phyloP scores from a whole-genome alignment of 495 filamentous ascomycete species.

The Schizothecium vesticola region DNA sequence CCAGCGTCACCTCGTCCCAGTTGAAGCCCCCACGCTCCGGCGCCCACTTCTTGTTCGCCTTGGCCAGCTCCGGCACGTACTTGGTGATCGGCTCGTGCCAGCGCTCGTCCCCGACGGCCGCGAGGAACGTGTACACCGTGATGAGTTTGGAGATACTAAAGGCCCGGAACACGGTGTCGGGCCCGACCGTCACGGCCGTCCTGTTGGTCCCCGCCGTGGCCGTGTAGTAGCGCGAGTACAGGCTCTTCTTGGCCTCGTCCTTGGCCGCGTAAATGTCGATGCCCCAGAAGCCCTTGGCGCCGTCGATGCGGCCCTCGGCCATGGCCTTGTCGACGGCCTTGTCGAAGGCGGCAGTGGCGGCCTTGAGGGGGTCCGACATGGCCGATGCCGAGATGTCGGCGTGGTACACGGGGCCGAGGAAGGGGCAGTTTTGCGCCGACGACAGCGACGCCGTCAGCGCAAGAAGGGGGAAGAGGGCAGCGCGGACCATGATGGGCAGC shows the following conservation, averaged over 20 bases:
- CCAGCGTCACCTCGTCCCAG: constrained; percentile 17
- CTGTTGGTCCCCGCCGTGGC: neutral
- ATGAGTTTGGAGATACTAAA: constrained; percentile 7
- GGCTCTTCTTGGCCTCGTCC: neutral
- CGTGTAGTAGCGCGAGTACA: constrained; percentile 1
- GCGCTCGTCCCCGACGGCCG: neutral
- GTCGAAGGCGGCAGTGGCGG: neutral
- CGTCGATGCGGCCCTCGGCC: neutral
- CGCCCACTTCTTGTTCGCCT: neutral
- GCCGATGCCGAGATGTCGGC: neutral
- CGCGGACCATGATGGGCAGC: neutral
- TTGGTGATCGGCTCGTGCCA: constrained; percentile 4
- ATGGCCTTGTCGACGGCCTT: neutral
- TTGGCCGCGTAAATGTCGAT: neutral
- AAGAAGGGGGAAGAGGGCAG: neutral
- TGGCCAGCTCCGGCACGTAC: constrained; percentile 4
- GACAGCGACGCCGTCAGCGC: neutral
- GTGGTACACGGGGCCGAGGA: constrained; percentile 2
- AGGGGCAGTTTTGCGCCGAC: constrained; percentile 8
- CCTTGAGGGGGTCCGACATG: neutral
- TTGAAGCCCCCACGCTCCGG: neutral
- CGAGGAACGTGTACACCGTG: constrained; percentile 4
- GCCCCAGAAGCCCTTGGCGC: neutral
- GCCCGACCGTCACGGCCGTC: neutral
- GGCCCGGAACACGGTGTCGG: constrained; percentile 1